Evolutionary conservation across 208 protist species (phyloP).

Genomic region (Wallacemonas sp.): DNA sequence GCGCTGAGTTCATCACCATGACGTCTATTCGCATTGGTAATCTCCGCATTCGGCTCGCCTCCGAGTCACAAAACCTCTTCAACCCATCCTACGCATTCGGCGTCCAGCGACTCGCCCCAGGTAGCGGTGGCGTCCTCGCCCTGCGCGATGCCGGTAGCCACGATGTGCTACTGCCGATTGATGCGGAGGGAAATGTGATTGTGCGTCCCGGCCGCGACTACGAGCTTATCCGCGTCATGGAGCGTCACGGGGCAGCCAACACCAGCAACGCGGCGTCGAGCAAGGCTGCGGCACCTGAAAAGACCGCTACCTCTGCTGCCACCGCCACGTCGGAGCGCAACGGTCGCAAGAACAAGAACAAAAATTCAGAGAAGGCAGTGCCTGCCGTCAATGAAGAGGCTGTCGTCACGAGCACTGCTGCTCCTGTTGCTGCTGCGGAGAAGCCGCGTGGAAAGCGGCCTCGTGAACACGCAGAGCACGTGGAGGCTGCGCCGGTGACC

Average conservation of each 20-base stretch:
- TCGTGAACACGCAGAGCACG: constrained; percentile 19
- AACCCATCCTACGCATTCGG: constrained; percentile 74
- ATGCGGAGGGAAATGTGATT: constrained; percentile 67
- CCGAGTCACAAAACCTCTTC: constrained; percentile 61
- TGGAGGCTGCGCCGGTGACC: background rate
- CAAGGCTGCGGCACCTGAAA: background rate
- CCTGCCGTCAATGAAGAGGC: background rate
- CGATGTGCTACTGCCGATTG: constrained; percentile 62
- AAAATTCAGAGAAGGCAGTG: constrained; percentile 2
- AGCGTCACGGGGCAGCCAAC: constrained; percentile 1
- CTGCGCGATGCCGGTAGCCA: constrained; percentile 46
- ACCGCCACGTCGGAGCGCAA: background rate
- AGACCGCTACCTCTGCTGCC: background rate
- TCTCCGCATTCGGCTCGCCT: constrained; percentile 59
- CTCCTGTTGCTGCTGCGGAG: too few species aligned
- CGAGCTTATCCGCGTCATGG: constrained; percentile 42
- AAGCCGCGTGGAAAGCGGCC: too few species aligned
- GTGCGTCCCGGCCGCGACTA: constrained; percentile 63
- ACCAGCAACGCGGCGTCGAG: background rate
- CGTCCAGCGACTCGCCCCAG: constrained; percentile 9
- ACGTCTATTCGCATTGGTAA: constrained; percentile 61
- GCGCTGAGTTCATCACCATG: too few species aligned
- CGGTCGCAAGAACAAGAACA: constrained; percentile 16
- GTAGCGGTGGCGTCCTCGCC: constrained; percentile 28
- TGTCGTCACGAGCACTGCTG: background rate